phyloP scores from a whole-genome alignment of 371 early-diverging fungal species.

The Rhizopus arrhizus region DNA sequence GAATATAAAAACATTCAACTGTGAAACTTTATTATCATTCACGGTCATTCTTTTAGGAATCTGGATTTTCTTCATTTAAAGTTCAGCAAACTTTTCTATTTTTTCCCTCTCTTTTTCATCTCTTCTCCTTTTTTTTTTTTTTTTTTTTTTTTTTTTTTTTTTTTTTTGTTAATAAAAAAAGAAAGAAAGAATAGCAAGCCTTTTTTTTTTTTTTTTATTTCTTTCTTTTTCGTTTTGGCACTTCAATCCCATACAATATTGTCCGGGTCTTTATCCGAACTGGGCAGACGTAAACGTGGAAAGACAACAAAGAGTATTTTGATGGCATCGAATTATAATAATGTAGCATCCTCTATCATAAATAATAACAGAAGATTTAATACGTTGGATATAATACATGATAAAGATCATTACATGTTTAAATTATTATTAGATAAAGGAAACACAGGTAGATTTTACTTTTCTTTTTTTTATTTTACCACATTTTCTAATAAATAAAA shows the following conservation, averaged over 20 bases:
- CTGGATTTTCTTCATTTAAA: background rate
- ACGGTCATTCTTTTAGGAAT: too few species aligned
- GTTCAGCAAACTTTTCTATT: background rate
- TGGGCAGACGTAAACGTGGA: slow-evolving; percentile 30
- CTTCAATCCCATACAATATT: slow-evolving; percentile 16
- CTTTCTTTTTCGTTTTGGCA: slow-evolving; percentile 25
- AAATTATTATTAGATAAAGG: slow-evolving; percentile 25
- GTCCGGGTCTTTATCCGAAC: slow-evolving; percentile 21
- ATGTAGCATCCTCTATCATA: background rate
- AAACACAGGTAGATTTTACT: slow-evolving; percentile 20
- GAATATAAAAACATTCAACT: too few species aligned
- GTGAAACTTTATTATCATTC: too few species aligned
- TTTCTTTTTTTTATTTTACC: background rate
- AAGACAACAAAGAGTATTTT: slow-evolving; percentile 10
- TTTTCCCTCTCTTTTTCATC: background rate
- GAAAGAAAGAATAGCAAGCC: background rate
- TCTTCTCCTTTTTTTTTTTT: background rate
- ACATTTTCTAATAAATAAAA: background rate
- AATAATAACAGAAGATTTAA: background rate
- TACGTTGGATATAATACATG: slow-evolving; percentile 25
- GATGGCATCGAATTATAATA: background rate
- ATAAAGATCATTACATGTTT: slow-evolving; percentile 29
- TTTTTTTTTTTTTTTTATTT: slow-evolving; percentile 1
- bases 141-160: background rate
- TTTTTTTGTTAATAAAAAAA: background rate